Percentiles rank a stretch among this genome's conserved stretches.
Conservation (phyloP, 2,329 filamentous ascomycete genomes). For the Colletotrichum noveboracense region DNA sequence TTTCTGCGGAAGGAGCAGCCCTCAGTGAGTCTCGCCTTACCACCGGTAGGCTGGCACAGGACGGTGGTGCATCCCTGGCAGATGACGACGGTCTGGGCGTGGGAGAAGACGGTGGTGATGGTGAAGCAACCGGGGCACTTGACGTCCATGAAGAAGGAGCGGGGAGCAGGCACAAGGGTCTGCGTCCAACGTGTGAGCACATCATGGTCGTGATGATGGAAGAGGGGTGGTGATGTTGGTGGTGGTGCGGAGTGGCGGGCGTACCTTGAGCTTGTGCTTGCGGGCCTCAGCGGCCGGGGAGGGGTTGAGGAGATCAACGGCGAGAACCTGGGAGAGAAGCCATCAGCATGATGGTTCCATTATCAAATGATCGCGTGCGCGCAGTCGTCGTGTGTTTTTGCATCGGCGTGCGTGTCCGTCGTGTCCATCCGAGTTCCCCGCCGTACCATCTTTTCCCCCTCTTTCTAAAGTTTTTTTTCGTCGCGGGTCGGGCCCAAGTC, state of each 20-base stretch:
- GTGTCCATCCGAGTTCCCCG: constrained; percentile 5
- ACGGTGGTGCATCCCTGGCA: constrained; percentile 99
- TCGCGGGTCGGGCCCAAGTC: constrained; percentile 20
- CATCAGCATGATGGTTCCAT: constrained; percentile 27
- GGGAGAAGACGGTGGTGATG: constrained; percentile 99
- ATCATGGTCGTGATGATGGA: not conserved
- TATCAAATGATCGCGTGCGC: constrained; percentile 12
- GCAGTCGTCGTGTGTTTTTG: not conserved
- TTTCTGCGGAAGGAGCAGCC: constrained; percentile 99
- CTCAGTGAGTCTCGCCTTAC: constrained; percentile 98
- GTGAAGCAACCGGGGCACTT: constrained; percentile 99
- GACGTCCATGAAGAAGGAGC: constrained; percentile 99
- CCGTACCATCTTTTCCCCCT: constrained; percentile 19
- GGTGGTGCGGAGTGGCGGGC: constrained; percentile 13
- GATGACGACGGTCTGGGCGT: constrained; percentile 99
- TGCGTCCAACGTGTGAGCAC: constrained; percentile 40
- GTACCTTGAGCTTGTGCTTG: constrained; percentile 99
- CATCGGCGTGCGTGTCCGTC: not conserved
- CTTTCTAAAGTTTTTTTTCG: constrained; percentile 1
- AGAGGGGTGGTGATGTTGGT: not conserved
- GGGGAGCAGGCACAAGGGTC: constrained; percentile 93
- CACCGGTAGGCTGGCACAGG: constrained; percentile 98
- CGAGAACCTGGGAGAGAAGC: constrained; percentile 81
- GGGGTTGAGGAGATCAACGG: constrained; percentile 99
- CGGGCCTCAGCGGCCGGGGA: constrained; percentile 95